Conservation (phyloP, 306 rosid genomes). For the Sesbania bispinosa region DNA sequence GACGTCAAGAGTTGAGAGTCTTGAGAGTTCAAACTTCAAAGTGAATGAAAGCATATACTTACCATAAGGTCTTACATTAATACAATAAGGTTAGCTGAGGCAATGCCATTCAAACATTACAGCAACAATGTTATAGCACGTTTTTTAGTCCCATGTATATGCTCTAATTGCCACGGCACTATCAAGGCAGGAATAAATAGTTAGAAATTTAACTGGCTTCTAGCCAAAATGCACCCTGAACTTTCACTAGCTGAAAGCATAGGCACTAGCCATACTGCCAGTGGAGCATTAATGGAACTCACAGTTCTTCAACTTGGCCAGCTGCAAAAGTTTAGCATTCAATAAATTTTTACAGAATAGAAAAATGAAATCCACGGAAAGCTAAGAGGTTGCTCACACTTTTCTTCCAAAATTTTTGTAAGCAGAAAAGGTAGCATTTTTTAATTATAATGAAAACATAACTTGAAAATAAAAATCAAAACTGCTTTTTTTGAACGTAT, state of each 20-base stretch:
- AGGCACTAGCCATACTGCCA: not conserved
- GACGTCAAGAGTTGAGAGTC: too few species aligned
- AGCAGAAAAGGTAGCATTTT: not conserved
- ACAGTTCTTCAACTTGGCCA: slow-evolving; percentile 65
- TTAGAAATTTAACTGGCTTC: not conserved
- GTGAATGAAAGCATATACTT: not conserved
- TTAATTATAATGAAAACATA: not conserved
- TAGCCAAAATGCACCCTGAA: not conserved
- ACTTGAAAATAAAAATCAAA: not conserved
- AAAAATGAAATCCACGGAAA: not conserved
- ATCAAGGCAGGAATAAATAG: too few species aligned
- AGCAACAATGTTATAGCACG: too few species aligned
- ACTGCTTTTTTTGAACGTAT: not conserved
- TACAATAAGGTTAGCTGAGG: too few species aligned
- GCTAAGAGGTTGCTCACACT: not conserved
- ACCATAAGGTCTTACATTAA: not conserved
- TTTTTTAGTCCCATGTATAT: too few species aligned
- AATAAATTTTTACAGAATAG: slow-evolving; percentile 10
- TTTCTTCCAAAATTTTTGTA: not conserved
- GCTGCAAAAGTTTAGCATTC: slow-evolving; percentile 43
- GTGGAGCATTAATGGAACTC: not conserved
- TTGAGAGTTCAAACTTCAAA: not conserved
- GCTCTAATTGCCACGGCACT: too few species aligned
- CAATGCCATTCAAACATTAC: not conserved
- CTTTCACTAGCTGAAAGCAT: not conserved